Evolutionary conservation across 495 filamentous ascomycete genomes (phyloP), one percentile per base, ranked within the genome.

Genomic region (Daldinia decipiens): DNA sequence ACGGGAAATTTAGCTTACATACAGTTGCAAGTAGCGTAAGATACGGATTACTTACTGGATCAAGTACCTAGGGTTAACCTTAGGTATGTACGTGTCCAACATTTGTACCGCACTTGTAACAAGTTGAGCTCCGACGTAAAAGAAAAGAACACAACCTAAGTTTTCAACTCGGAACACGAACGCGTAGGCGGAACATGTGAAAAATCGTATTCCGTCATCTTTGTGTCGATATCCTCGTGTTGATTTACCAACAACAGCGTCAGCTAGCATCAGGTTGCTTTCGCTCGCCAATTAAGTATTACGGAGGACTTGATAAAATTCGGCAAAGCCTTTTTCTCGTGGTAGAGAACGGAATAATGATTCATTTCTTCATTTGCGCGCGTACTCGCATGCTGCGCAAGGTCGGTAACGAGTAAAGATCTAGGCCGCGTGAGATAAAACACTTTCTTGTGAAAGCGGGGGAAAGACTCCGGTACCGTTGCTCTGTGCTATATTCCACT

Each of bases 361-460:
- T 53, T 53, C 50, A 24, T 31, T 4, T 53, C 27, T 21, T 29
- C 24, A 53, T 53, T 29, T 53, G 24, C 50, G 24, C 15, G 27
- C 50, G 19, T 47, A 47, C 43, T 47, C 21, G 43, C 19, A 47
- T 24, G 24, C 19, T 47, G 19, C 43, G 43, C 19, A 21, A 47
- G 43, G 43, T 47, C 29, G 36, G 52, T 34, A 55, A 19, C 52
- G 34, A 5, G 29, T 34, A 55, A 55, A 32, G 52, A 34, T 34
- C 52, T 55, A 21, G 52, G 17, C 52, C 13, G 52, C 31, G 15
- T 55, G 29, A 55, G 52, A 55, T 55, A 55, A 83, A 80, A 3
- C 19, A 24, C 17, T 34, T 39, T 19, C 45, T 29, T 38, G n/a
- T 52, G 40, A 50, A 38, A 55, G 51, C 54, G 61, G 62, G 67